Percentiles rank a stretch among this genome's conserved stretches.
These are phyloP conservation scores for Diaporthe helianthi DNA, from an alignment of 2,329 filamentous ascomycete genomes.

Conservation along the genomic window DNA sequence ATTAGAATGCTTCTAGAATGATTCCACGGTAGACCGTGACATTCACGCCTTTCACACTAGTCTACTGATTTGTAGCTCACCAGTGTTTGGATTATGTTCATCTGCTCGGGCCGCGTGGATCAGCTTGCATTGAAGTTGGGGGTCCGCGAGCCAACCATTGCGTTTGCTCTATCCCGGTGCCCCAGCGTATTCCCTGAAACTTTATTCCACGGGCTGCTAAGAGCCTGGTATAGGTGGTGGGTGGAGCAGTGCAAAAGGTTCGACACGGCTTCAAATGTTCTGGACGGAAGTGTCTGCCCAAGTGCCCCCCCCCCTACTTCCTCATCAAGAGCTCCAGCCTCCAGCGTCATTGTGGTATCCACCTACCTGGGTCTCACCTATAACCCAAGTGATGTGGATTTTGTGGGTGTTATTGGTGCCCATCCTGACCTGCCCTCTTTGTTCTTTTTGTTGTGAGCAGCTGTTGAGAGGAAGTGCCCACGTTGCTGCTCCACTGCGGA, in stretches of 20 bases:
- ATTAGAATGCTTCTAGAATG: constrained; percentile 16
- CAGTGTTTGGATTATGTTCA: neutral
- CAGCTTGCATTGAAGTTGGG: constrained; percentile 22
- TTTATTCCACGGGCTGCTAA: neutral
- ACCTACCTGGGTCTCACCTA: too few species aligned
- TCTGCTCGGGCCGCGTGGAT: constrained; percentile 22
- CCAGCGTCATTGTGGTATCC: too few species aligned
- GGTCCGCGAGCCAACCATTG: constrained; percentile 16
- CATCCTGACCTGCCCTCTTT: neutral
- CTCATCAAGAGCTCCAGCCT: neutral
- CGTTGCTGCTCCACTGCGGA: constrained; percentile 15
- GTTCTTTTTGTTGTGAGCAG: too few species aligned
- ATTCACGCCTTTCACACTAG: constrained; percentile 5
- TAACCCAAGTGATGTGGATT: neutral
- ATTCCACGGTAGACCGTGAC: constrained; percentile 18
- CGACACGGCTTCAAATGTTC: constrained; percentile 1
- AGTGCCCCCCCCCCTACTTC: neutral
- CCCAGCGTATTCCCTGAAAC: constrained; percentile 15
- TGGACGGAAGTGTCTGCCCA: neutral
- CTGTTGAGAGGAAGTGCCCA: neutral
- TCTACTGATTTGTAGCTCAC: too few species aligned
- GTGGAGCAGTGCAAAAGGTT: constrained; percentile 3
- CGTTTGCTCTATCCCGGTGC: too few species aligned
- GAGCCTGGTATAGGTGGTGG: constrained; percentile 21
- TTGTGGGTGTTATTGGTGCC: neutral